phyloP scores from a whole-genome alignment of 768 basidiomycete species.

The Phylloporus arenicola region DNA sequence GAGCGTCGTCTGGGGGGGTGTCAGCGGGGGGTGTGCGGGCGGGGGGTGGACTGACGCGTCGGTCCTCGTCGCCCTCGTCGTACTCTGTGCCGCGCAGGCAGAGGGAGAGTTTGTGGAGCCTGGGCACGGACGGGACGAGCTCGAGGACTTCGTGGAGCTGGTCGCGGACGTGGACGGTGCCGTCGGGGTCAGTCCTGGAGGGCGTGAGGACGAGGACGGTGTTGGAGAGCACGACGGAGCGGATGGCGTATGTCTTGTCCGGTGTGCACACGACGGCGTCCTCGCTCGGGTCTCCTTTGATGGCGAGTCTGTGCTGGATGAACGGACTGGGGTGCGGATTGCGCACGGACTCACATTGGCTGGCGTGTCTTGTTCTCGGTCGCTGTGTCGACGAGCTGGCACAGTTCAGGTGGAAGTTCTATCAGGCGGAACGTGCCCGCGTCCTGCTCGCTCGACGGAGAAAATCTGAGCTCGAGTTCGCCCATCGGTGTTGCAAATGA shows the following conservation, averaged over 20 bases:
- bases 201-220: slow-evolving; percentile 71
- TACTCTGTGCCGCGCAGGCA: slow-evolving; percentile 65
- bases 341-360: slow-evolving; percentile 22
- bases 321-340: neutral
- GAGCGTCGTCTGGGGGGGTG: slow-evolving; percentile 27
- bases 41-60: slow-evolving; percentile 17
- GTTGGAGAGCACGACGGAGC: slow-evolving; percentile 88
- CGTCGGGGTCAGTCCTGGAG: slow-evolving; percentile 30
- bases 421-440: slow-evolving; percentile 60
- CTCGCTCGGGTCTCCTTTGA: slow-evolving; percentile 78
- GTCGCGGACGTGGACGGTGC: slow-evolving; percentile 66
- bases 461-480: slow-evolving; percentile 44
- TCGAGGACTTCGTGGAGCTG: slow-evolving; percentile 83
- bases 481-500: slow-evolving; percentile 13
- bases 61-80: slow-evolving; percentile 55
- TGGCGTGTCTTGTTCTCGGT: slow-evolving; percentile 28
- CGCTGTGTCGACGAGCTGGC: slow-evolving; percentile 53
- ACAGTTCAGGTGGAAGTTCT: slow-evolving; percentile 69
- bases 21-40: neutral
- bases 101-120: slow-evolving; percentile 56
- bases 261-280: slow-evolving; percentile 88
- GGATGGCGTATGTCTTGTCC: slow-evolving; percentile 73
- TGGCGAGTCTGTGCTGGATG: slow-evolving; percentile 45
- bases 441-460: slow-evolving; percentile 42
- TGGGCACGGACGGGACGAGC: slow-evolving; percentile 70